These are phyloP conservation scores for Graphiopsis chlorocephala DNA, from an alignment of 2,329 filamentous ascomycete species.

Conservation along the genomic window DNA sequence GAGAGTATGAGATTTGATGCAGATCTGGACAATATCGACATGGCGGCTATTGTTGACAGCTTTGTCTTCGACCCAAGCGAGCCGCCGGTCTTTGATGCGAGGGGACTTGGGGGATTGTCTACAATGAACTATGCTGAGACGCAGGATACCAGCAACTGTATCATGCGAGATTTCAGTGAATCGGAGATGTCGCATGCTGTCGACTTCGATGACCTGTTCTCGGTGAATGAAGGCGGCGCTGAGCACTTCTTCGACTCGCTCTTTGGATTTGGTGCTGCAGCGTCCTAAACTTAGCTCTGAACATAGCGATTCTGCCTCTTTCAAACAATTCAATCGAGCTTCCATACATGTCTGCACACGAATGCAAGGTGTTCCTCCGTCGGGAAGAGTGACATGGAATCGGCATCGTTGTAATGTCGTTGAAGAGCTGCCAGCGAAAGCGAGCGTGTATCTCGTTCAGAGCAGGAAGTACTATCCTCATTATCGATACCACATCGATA, in stretches of 20 bases:
- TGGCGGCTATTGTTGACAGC: neutral
- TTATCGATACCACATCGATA: too few species aligned
- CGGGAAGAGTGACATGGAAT: neutral
- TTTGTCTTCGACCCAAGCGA: neutral
- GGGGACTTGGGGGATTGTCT: neutral
- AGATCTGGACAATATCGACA: neutral
- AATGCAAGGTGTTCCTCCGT: neutral
- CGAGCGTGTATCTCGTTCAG: neutral
- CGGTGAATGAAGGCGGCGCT: neutral
- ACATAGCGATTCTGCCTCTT: neutral
- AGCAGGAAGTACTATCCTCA: too few species aligned
- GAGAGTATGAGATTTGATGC: neutral
- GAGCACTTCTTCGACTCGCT: neutral
- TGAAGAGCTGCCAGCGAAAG: neutral
- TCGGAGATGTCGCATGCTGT: neutral
- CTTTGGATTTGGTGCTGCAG: neutral
- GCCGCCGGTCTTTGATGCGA: neutral
- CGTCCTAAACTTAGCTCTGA: neutral
- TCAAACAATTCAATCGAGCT: too few species aligned
- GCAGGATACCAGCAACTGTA: neutral
- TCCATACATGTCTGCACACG: neutral
- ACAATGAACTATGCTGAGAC: neutral
- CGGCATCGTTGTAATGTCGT: neutral
- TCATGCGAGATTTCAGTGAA: neutral
- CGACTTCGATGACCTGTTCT: neutral